Percentiles rank a stretch among this genome's conserved stretches.
Conservation (phyloP, 139 green algal species). For the Tetraselmis striata region DNA sequence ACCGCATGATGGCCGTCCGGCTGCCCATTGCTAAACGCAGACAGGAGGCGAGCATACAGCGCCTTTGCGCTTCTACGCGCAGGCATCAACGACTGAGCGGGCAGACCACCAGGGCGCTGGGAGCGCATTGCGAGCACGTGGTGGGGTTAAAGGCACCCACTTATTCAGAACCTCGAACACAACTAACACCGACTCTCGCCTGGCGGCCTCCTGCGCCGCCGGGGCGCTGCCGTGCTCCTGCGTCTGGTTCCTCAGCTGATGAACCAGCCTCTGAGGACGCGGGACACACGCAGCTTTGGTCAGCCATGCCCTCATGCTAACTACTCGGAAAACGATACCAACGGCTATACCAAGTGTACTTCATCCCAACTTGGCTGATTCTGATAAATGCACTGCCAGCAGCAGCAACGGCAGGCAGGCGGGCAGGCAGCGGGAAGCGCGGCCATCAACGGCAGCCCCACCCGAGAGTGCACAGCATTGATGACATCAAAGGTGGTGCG, state of each 20-base stretch:
- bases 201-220: background rate
- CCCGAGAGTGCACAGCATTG: background rate
- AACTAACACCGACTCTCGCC: background rate
- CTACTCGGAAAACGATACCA: too few relatives aligned
- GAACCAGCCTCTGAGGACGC: background rate
- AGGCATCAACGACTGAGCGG: too few relatives aligned
- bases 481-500: slow-evolving; percentile 13
- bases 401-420: too few relatives aligned
- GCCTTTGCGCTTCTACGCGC: background rate
- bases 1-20: background rate
- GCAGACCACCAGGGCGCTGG: too few relatives aligned
- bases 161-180: background rate
- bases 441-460: too few relatives aligned
- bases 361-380: too few relatives aligned
- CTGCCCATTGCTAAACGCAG: background rate
- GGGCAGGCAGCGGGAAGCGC: too few relatives aligned
- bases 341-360: too few relatives aligned
- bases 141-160: too few relatives aligned
- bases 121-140: too few relatives aligned
- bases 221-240: background rate
- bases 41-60: background rate
- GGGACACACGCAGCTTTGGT: background rate
- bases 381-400: too few relatives aligned
- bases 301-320: background rate
- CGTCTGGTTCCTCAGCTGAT: background rate